Evolutionary conservation across 306 rosid genomes (phyloP), one percentile per base, ranked within the genome.

Genomic region (Cotoneaster glaucophyllus): DNA sequence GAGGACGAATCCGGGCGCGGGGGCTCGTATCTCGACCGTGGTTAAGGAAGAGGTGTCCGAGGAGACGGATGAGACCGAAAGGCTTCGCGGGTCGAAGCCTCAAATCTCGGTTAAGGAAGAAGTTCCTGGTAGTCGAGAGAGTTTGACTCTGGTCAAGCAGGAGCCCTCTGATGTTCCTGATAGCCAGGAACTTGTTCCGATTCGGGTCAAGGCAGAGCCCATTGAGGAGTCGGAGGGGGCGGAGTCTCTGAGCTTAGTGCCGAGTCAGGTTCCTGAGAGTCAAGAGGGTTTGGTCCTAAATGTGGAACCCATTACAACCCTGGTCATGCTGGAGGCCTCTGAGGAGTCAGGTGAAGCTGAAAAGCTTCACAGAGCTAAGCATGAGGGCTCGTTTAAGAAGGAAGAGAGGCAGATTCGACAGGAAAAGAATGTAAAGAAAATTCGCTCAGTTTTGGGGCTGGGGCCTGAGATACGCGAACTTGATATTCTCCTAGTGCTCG

Each of bases 1-100:
- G 31, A 86, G 89, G 61, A 65, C 83, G 34, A 57, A 69, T 53
- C 88, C 91, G 6, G 84, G 88, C 69, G 86, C 81, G 6, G 90
- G 94, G 4, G 80, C 80, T 41, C 93, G 93, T 54, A 80, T 90
- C 48, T 65, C 79, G 0, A 79, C 93, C 2, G 68, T 61, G 37
- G 31, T 80, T 22, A 71, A 71, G 48, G 64, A 71, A 5, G 75
- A 71, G 31, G 18, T 19, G 8, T 39, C n/a, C 19, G 63, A 70
- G 21, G 26, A n/a, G 31, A 45, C 73, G 2, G 74, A 19, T 11
- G 44, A 11, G 6, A 5, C 29, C 3, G 28, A 28, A 28, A 31
- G 19, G 73, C 22, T 68, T 44, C 6, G 19, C 22, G 25, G 6
- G 14, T 45, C 14, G 15, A 68, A 44, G 61, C 25, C 28, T 5